phyloP scores from a whole-genome alignment of 805 yeast genomes.

The Wickerhamomyces ciferrii region DNA sequence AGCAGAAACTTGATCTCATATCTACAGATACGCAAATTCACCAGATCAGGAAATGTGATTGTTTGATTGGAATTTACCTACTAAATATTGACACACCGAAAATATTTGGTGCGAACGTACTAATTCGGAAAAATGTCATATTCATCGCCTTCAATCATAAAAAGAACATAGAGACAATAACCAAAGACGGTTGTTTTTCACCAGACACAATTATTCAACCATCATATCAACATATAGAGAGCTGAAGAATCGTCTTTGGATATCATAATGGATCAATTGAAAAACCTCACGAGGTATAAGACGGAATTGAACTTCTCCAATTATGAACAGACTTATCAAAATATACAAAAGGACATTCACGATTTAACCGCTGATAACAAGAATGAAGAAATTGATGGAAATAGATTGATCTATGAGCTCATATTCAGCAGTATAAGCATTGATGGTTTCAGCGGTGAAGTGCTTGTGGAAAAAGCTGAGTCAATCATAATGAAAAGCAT shows the following conservation, averaged over 20 bases:
- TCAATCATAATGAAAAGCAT: background rate
- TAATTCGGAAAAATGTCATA: background rate
- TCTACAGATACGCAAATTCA: no score
- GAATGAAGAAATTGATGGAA: background rate
- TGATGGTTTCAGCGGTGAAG: background rate
- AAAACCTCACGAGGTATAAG: background rate
- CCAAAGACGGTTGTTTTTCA: no score
- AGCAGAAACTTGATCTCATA: no score
- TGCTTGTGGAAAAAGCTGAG: background rate
- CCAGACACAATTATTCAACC: no score
- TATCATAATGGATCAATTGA: background rate
- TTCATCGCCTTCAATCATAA: background rate
- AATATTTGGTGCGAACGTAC: background rate
- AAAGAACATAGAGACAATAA: no score
- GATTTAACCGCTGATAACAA: background rate
- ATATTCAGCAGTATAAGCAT: background rate
- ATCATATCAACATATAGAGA: no score
- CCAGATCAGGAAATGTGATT: no score
- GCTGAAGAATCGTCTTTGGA: no score
- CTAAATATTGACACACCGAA: background rate
- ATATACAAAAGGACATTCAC: background rate
- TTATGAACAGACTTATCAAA: background rate
- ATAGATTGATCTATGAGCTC: background rate
- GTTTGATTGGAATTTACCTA: background rate
- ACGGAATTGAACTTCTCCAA: background rate